Percentiles rank a stretch among this genome's conserved stretches.
Evolutionary conservation across 2,329 filamentous ascomycete genomes (phyloP).

Genomic region (Thermothelomyces thermophilus): DNA sequence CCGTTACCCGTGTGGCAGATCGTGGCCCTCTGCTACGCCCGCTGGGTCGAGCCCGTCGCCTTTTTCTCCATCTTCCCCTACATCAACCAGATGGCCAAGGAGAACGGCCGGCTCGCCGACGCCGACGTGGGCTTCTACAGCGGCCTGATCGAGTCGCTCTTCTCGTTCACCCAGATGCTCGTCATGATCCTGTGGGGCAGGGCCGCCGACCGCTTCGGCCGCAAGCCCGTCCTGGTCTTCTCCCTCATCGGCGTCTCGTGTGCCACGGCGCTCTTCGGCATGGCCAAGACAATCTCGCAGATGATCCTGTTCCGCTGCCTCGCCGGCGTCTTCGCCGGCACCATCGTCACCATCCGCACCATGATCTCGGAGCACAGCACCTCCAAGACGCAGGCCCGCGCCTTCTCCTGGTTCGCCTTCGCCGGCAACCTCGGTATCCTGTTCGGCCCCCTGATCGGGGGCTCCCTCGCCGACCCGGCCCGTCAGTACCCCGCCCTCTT

Average conservation of each 20-base stretch:
- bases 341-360: constrained; percentile 65
- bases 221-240: constrained; percentile 64
- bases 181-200: constrained; percentile 71
- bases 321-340: constrained; percentile 68
- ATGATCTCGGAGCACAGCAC: constrained; percentile 73
- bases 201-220: constrained; percentile 60
- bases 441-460: constrained; percentile 63
- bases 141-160: constrained; percentile 67
- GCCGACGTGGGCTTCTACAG: constrained; percentile 74
- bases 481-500: constrained; percentile 56
- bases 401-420: constrained; percentile 74
- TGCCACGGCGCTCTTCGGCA: constrained; percentile 59
- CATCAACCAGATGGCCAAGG: constrained; percentile 68
- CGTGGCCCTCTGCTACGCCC: constrained; percentile 64
- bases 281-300: constrained; percentile 60
- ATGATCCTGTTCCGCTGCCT: constrained; percentile 68
- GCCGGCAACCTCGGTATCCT: constrained; percentile 68
- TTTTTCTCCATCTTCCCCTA: constrained; percentile 81
- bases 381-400: constrained; percentile 60
- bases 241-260: constrained; percentile 59
- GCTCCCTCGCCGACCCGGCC: constrained; percentile 60
- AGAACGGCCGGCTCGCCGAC: constrained; percentile 54
- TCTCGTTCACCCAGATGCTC: constrained; percentile 68
- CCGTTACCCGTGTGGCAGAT: constrained; percentile 60
- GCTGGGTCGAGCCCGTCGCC: constrained; percentile 68